These are phyloP conservation scores for Boletus vinaceobasis DNA, from an alignment of 768 basidiomycete genomes.

Conservation along the genomic window DNA sequence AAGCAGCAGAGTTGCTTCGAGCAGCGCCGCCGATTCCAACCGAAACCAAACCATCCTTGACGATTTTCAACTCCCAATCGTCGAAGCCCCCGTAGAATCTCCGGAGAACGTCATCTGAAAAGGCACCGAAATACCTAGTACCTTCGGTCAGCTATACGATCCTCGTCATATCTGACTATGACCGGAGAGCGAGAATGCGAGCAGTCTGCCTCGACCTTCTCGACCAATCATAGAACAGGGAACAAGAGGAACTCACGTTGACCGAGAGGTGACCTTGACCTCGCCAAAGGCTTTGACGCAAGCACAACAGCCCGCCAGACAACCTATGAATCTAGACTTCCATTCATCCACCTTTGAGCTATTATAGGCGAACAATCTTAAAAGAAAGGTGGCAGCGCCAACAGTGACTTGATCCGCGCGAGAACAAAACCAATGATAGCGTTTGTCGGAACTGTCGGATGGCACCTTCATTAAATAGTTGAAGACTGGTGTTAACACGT, in stretches of 20 bases:
- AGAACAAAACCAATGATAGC: slow-evolving; percentile 79
- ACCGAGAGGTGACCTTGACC: slow-evolving; percentile 59
- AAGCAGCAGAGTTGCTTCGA: slow-evolving; percentile 20
- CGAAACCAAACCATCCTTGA: slow-evolving; percentile 46
- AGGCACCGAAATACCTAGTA: slow-evolving; percentile 72
- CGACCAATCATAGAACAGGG: not conserved
- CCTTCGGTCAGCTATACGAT: slow-evolving; percentile 13
- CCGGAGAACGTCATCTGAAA: slow-evolving; percentile 44
- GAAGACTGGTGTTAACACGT: slow-evolving; percentile 48
- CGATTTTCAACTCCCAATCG: slow-evolving; percentile 57
- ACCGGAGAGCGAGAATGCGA: slow-evolving; percentile 8
- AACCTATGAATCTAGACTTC: slow-evolving; percentile 52
- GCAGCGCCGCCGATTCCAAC: slow-evolving; percentile 20
- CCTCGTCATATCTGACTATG: slow-evolving; percentile 1
- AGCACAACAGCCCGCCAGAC: slow-evolving; percentile 59
- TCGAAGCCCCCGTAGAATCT: slow-evolving; percentile 64
- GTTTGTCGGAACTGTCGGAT: slow-evolving; percentile 34
- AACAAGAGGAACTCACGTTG: slow-evolving; percentile 57
- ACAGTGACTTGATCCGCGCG: slow-evolving; percentile 52
- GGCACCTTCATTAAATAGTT: slow-evolving; percentile 50
- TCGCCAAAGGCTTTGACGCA: slow-evolving; percentile 69
- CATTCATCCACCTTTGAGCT: slow-evolving; percentile 57
- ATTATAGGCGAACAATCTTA: slow-evolving; percentile 79
- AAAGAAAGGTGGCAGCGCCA: slow-evolving; percentile 74
- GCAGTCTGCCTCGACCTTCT: slow-evolving; percentile 5